phyloP scores from a whole-genome alignment of 2,329 filamentous ascomycete genomes.

The Scortechinia acanthostroma region DNA sequence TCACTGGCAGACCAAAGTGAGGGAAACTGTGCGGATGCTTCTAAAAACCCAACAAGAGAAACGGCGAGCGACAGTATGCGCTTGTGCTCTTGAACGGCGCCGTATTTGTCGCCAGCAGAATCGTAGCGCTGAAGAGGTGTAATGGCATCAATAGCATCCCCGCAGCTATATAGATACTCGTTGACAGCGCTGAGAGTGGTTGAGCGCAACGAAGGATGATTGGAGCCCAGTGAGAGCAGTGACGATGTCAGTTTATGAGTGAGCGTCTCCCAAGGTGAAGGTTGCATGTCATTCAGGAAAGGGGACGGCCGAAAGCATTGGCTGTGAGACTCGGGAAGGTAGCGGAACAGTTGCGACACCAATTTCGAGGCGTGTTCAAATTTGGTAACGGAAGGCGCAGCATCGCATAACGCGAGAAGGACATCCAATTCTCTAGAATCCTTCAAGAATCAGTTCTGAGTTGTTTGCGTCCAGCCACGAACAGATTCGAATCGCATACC shows the following conservation, averaged over 20 bases:
- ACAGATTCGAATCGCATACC: background rate
- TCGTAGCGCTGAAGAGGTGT: conserved; percentile 43
- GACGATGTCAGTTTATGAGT: conserved; percentile 74
- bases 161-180: conserved; percentile 67
- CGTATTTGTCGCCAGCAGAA: conserved; percentile 38
- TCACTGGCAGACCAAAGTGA: conserved; percentile 76
- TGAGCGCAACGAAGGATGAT: conserved; percentile 63
- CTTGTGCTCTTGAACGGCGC: conserved; percentile 54
- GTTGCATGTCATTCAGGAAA: conserved; percentile 74
- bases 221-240: conserved; percentile 72
- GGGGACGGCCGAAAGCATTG: conserved; percentile 76
- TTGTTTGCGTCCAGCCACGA: background rate
- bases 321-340: conserved; percentile 76
- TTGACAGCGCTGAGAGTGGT: conserved; percentile 60
- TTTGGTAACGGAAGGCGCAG: conserved; percentile 69
- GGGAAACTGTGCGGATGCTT: conserved; percentile 71
- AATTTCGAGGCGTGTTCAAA: conserved; percentile 71
- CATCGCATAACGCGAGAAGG: conserved; percentile 82
- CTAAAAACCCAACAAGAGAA: conserved; percentile 82
- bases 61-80: conserved; percentile 71
- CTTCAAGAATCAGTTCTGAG: conserved; percentile 29
- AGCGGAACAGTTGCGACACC: conserved; percentile 71
- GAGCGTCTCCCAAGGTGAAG: conserved; percentile 81
- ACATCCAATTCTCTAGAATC: conserved; percentile 86
- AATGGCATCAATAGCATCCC: conserved; percentile 47